Conservation (phyloP, 176 grass and related monocot species). For the Metroxylon sagu region DNA sequence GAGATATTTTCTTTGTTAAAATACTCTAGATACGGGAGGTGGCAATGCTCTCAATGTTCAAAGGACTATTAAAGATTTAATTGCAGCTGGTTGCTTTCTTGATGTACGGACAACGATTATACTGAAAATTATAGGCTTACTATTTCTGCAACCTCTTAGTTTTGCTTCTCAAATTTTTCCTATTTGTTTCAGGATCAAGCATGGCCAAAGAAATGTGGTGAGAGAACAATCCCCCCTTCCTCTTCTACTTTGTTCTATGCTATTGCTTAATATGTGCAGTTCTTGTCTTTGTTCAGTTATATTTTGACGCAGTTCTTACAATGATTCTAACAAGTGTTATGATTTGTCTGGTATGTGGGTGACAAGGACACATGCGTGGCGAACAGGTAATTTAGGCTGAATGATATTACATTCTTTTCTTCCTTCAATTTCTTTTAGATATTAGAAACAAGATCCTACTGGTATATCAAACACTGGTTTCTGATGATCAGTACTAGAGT, state of each 20-base stretch:
- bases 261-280: background rate
- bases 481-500: too few relatives aligned
- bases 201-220: conserved; percentile 58
- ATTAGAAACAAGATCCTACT: too few relatives aligned
- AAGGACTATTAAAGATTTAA: conserved; percentile 39
- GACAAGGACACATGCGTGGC: conserved; percentile 41
- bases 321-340: too few relatives aligned
- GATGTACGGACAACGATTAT: conserved; percentile 16
- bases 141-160: background rate
- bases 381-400: conserved; percentile 27
- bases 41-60: conserved; percentile 42
- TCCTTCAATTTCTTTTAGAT: background rate
- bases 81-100: conserved; percentile 40
- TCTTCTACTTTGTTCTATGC: background rate
- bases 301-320: too few relatives aligned
- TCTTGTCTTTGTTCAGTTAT: background rate
- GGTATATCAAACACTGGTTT: too few relatives aligned
- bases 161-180: background rate
- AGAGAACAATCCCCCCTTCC: conserved; percentile 1
- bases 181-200: conserved; percentile 32
- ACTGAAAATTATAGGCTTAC: background rate
- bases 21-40: conserved; percentile 35
- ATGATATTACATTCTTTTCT: background rate
- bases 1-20: background rate
- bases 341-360: background rate